Conservation (phyloP, 257 asterid genomes). For the Gardenia jasminoides region DNA sequence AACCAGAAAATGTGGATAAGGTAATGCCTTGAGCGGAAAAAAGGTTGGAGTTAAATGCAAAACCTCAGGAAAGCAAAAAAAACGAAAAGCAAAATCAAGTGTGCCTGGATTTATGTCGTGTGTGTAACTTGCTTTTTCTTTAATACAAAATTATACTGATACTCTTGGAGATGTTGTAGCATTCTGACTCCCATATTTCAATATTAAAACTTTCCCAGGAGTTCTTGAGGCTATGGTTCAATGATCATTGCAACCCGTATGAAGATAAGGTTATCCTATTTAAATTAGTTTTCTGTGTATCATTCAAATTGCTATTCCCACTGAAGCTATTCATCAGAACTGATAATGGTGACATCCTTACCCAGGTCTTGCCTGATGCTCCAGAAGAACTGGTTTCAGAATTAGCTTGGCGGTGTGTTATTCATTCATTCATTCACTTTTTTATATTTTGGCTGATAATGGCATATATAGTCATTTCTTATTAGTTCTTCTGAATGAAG, state of each 20-base stretch:
- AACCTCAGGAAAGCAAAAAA: background rate
- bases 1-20: slow-evolving; percentile 97
- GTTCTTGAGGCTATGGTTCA: slow-evolving; percentile 95
- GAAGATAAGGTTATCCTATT: slow-evolving; percentile 65
- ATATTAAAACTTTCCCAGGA: slow-evolving; percentile 51
- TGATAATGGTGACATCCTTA: slow-evolving; percentile 15
- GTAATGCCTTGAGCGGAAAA: slow-evolving; percentile 16
- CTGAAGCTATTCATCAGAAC: slow-evolving; percentile 3
- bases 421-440: background rate
- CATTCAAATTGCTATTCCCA: background rate
- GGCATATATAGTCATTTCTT: background rate
- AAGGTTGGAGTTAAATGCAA: background rate
- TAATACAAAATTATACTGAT: background rate
- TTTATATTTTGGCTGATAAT: background rate
- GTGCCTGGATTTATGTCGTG: background rate
- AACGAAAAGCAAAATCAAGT: background rate
- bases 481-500: background rate
- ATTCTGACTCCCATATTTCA: slow-evolving; percentile 17
- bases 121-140: slow-evolving; percentile 1
- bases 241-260: slow-evolving; percentile 81
- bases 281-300: background rate
- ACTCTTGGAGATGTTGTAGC: slow-evolving; percentile 1
- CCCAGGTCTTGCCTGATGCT: slow-evolving; percentile 86
- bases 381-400: slow-evolving; percentile 86
- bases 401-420: slow-evolving; percentile 82